Evolutionary conservation across 2,329 filamentous ascomycete genomes (phyloP), one percentile per base, ranked within the genome.

Genomic region (Ophiostoma piceae): DNA sequence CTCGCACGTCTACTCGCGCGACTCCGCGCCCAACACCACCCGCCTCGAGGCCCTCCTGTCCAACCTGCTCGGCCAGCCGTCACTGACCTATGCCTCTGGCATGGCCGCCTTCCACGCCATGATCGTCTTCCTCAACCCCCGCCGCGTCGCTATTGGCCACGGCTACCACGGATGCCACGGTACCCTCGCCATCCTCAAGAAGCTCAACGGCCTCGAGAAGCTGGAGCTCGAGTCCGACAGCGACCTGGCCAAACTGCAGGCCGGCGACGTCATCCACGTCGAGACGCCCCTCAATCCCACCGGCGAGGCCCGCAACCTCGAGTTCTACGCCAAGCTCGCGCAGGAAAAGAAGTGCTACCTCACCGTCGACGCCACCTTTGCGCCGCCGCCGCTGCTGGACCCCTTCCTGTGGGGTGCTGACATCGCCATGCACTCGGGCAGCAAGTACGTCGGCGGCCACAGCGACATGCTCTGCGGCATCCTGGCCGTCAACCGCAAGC

Each of bases 81-180:
- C 85, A 1, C 77, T 97, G 37, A 92, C 90, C 68, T 99, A 98
- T 81, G 82, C 87, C 51, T 96, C 92, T 3, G 95, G 95, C 3
- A 86, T 98, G 29, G 87, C 92, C 12, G 92, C 94, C 68, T 94
- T 97, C 81, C 92, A 98, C 79, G 94, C 92, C 41, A 82, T 96
- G 71, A 84, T 98, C 1, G 88, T 94, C n/a, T 88, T 88, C 76
- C 81, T 96, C 9, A 93, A 96, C 78, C 95, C 95, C 0, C 88
- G 88, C 74, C 88, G 90, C 71, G 81, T 98, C 70, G 90, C 92
- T 74, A 92, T 98, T 73, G 89, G 89, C 51, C 88, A 85, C 19
- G 94, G 93, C 60, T 99, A 98, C 80, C 95, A 98, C 81, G 95
- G 95, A 75, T 96, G 92, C 79, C 92, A 97, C 79, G 92, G 92